Base-by-base conservation (phyloP, 2,329 filamentous ascomycete species). In the Arthroderma sp. region DNA sequence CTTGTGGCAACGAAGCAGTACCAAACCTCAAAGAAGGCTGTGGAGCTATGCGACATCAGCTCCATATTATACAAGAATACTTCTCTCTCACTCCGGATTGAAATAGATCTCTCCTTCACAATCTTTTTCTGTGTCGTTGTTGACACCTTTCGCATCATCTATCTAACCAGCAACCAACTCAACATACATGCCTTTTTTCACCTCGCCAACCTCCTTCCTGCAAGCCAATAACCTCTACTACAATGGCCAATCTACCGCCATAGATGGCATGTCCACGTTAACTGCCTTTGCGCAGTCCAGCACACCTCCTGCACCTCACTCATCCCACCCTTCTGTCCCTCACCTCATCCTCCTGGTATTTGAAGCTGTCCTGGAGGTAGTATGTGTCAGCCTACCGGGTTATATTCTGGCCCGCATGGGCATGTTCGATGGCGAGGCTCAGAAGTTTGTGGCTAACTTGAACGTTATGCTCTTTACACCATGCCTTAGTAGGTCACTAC, bases 391-490 rank as follows among this genome's bases (percentile, higher is more conserved):
- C 62, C 67, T 95, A 53, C 91, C 91, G 0, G 91, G 91, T 29
- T 98, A 95, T 66, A 82, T 98, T 51, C 80, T 95, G 44, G 91
- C 91, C 8, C 74, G 83, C 34, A 74, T 86, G 55, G 91, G 91
- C 61, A 84, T 94, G 68, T 96, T 98, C 65, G 86, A 94, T 65
- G 86, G 85, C 51, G 87, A 94, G 42, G 85, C 88, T 62, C 91
- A 98, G 64, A 96, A 95, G 65, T 93, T 98, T 59, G 73, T 95
- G 42, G 89, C 91, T 44, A 95, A 98, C 60, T 73, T 98, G 54
- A 98, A 98, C 63, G 87, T 95, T 47, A 85, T 84, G 69, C 74
- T 98, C 36, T 98, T 98, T 65, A 98, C 91, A 29, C 91, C 91
- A 52, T 96, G 91, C 63, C 78, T 98, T 51, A 93, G 85, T 93